Base-by-base conservation (phyloP, 768 basidiomycete species). In the Lentinula edodes region DNA sequence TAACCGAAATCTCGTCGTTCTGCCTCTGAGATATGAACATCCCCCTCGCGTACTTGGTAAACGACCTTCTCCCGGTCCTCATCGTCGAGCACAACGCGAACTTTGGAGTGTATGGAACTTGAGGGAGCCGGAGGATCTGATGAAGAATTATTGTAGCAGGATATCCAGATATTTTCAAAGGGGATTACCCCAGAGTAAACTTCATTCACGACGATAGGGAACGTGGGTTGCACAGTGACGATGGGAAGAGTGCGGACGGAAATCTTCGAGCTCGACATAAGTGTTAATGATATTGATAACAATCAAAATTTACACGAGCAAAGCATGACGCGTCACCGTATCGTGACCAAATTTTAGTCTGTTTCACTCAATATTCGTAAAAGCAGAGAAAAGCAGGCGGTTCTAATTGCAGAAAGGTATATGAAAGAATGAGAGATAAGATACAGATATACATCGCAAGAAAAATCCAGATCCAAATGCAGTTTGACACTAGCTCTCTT, bases 81-180 rank as follows among this genome's bases (percentile, higher is more conserved):
- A n/a, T 83, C 81, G 64, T 86, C 81, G 34, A 86, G 74, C 46
- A 75, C 70, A 4, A 83, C 80, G 28, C 74, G 71, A 23, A 89
- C 77, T 72, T 86, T 88, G 0, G 86, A 84, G 67, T 93, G 90
- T 0, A 89, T 80, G 7, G 85, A 84, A 18, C 76, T 71, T 61
- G 78, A 74, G 3, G 76, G 77, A 0, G 70, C 81, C 78, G 74
- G 53, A 41, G 53, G 8, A 35, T 48, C 58, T 34, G 58, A 38
- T 20, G 58, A 36, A 2, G 48, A 50, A 39, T 60, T 15, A 38
- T 60, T 32, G 18, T 92, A 92, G 68, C 85, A 87, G 3, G 90
- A 91, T 2, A 91, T 71, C 89, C 89, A 93, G 69, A 89, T 82
- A 61, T 79, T 80, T 62, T 92, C 90, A 4, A 69, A 71, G 0